Conservation (phyloP, 2,329 filamentous ascomycete species). For the Davidsoniella australis region DNA sequence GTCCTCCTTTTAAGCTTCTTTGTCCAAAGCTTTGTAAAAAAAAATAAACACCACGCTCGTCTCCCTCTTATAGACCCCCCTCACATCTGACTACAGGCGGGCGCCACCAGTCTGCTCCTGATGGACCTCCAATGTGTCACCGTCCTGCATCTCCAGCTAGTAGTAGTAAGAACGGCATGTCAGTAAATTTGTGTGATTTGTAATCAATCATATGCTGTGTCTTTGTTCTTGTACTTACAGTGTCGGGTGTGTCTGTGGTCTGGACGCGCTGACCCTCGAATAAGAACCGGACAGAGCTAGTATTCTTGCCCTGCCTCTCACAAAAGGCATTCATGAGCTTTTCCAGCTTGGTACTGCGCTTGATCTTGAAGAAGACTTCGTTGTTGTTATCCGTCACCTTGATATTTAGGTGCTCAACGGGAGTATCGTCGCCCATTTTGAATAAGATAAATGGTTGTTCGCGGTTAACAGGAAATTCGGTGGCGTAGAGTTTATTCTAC, state of each 20-base stretch:
- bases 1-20: too few relatives aligned
- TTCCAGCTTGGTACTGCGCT: conserved; percentile 85
- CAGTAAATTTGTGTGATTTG: neutral
- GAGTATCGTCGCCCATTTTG: conserved; percentile 20
- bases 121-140: conserved; percentile 90
- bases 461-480: conserved; percentile 33
- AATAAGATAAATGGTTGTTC: conserved; percentile 21
- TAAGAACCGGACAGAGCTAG: conserved; percentile 73
- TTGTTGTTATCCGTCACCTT: conserved; percentile 99
- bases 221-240: conserved; percentile 40
- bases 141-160: conserved; percentile 91
- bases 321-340: conserved; percentile 98
- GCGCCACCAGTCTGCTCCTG: conserved; percentile 89
- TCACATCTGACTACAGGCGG: neutral
- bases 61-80: too few relatives aligned
- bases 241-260: conserved; percentile 75
- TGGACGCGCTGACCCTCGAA: conserved; percentile 93
- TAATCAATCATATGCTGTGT: neutral
- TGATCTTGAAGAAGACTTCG: conserved; percentile 99
- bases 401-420: conserved; percentile 84
- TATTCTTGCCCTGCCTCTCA: conserved; percentile 80
- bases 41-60: too few relatives aligned
- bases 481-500: neutral
- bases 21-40: too few relatives aligned
- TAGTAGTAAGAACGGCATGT: neutral